These are phyloP conservation scores for Colletotrichum sp. DNA, from an alignment of 2,329 filamentous ascomycete species.

Conservation along the genomic window DNA sequence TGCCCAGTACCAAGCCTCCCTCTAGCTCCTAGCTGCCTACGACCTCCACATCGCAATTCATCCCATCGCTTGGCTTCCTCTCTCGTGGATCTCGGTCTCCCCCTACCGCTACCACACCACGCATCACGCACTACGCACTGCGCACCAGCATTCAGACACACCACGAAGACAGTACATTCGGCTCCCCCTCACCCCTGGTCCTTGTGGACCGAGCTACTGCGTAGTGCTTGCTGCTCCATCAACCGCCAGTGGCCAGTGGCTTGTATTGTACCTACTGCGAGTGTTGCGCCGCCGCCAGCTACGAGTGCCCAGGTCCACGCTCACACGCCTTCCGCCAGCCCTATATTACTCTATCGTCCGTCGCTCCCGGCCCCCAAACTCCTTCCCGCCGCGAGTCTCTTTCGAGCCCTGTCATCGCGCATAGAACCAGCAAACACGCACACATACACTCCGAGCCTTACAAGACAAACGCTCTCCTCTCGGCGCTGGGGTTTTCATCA, in stretches of 20 bases:
- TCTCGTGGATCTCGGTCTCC: neutral
- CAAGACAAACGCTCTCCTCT: neutral
- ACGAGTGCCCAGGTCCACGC: conserved; percentile 7
- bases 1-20: conserved; percentile 4
- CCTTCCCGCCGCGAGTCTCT: conserved; percentile 5
- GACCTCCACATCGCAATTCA: conserved; percentile 6
- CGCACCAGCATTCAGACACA: neutral
- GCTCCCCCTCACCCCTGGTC: conserved; percentile 13
- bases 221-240: conserved; percentile 1
- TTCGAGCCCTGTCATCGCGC: neutral
- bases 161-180: neutral
- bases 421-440: neutral
- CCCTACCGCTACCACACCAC: neutral
- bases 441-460: neutral
- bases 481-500: neutral
- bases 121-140: neutral
- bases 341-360: conserved; percentile 16
- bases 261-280: neutral
- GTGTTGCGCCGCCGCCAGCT: neutral
- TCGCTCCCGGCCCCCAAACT: conserved; percentile 12
- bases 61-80: conserved; percentile 12
- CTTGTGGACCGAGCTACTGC: conserved; percentile 8
- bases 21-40: neutral
- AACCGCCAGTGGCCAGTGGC: neutral
- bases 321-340: conserved; percentile 15